Evolutionary conservation across 768 basidiomycete species (phyloP), one percentile per base, ranked within the genome.

Genomic region (Krasilnikovozyma curviuscula): DNA sequence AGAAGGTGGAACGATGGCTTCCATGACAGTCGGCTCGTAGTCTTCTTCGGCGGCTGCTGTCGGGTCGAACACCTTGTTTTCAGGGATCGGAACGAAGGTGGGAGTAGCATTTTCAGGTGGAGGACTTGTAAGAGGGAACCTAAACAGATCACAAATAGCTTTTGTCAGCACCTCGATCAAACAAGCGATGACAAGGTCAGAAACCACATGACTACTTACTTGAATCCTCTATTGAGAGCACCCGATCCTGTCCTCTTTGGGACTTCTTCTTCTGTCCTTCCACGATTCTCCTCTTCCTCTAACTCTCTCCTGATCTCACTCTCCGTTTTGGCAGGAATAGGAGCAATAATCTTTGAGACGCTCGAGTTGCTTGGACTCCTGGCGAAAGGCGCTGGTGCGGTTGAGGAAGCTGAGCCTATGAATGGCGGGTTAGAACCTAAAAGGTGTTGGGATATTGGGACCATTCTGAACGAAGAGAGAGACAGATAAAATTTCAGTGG

Each of bases 401-500:
- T 23, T 3, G 32, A 16, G 4, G 31, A 34, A 6, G 43, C 8
- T 18, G 39, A 40, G 10, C 46, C 40, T 18, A 33, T 14, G 34
- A 52, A 52, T 10, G 50, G n/a, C 19, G 50, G 19, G 33, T 40
- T 31, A 25, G 50, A 46, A 28, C 50, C 50, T 44, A 52, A 46
- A 28, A 52, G 40, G 19, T 52, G 45, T n/a, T 47, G 50, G 14
- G 50, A 52, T 28, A 52, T 41, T 49, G 47, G 40, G 4, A 48
- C 47, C 47, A 48, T 48, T 33, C 33, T 37, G 32, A 3, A 12
- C 5, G 9, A 25, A 18, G n/a, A 25, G 21, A 16, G 14, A 23
- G 25, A 16, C 23, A 30, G 32, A n/a, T 28, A 27, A 32, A 35
- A 27, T 23, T 18, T 13, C 6, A 25, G 43, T 6, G 32, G 32